Evolutionary conservation across 176 grass and related monocot genomes (phyloP), one percentile per base, ranked within the genome.

Genomic region (Leersia perrieri): DNA sequence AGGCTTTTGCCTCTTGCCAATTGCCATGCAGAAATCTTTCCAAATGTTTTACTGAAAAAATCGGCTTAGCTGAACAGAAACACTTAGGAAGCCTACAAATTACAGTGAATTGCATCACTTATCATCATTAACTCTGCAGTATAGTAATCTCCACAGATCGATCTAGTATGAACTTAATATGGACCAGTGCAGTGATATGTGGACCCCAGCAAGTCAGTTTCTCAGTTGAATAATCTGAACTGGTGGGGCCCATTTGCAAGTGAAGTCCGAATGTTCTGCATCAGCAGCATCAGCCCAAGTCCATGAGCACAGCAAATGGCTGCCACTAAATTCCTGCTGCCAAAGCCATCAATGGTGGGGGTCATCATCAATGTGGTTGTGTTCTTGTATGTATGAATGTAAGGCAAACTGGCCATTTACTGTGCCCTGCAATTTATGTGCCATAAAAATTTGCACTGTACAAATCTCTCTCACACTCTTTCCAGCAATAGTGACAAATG

Each of bases 351-450:
- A 89, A 89, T 84, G 73, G 80, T 68, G 32, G 72, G 31, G 30
- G 47, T 62, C 87, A 80, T 62, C 87, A 80, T 89, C 14, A 70
- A 63, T 85, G 87, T 61, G 71, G 63, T 1, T 75, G 87, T 70
- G 75, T 47, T 61, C 63, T 27, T 79, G 68, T 70, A 5, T 74
- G 72, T n/a, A 15, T 45, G 40, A 31, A 63, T 80, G 80, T 79
- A 77, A 66, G 78, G 71, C 77, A 76, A 89, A 85, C 82, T 89
- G 82, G 65, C 74, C 82, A 72, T 81, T 89, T 72, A 89, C 82
- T 89, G 82, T 85, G 87, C 70, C 53, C 87, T 85, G 87, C 87
- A 76, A 89, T 81, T 89, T 70, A 85, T 85, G 77, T 47, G 77
- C 72, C 87, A 85, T 85, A 81, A 89, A 76, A 81, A 8, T 44